Conservation (phyloP, 148 eudicot genomes). For the Camellia lanceoleosa region DNA sequence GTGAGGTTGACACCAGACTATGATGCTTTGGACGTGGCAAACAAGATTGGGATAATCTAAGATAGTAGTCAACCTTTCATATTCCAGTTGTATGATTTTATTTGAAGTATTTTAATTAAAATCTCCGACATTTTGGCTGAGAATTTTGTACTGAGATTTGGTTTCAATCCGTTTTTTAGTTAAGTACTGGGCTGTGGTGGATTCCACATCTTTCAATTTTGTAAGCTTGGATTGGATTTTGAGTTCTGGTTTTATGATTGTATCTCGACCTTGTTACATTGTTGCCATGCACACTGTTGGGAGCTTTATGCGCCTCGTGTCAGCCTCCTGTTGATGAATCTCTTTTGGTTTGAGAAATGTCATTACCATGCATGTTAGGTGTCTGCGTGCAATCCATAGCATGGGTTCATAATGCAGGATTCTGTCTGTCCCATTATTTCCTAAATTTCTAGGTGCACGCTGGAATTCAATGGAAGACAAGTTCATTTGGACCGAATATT, state of each 20-base stretch:
- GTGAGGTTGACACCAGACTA: conserved; percentile 68
- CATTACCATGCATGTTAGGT: no score
- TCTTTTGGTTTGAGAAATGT: no score
- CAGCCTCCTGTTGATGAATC: background rate
- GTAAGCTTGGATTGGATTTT: background rate
- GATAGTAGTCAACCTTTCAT: background rate
- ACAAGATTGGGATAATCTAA: conserved; percentile 76
- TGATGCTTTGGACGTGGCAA: conserved; percentile 76
- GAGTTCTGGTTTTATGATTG: background rate
- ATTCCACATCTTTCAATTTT: background rate
- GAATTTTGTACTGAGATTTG: background rate
- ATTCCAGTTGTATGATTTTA: conserved; percentile 7
- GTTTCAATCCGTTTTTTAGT: background rate
- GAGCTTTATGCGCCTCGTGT: background rate
- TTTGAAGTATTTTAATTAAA: background rate
- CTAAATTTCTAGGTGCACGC: no score
- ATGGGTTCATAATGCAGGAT: no score
- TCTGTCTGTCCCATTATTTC: no score
- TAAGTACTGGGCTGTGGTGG: background rate
- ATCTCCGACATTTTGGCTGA: background rate
- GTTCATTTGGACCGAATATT: no score
- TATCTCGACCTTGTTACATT: background rate
- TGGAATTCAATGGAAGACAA: no score
- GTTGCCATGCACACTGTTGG: background rate
- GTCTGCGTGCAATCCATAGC: no score